Conservation (phyloP, 106 monocot genomes). For the Dendrobium nobile region DNA sequence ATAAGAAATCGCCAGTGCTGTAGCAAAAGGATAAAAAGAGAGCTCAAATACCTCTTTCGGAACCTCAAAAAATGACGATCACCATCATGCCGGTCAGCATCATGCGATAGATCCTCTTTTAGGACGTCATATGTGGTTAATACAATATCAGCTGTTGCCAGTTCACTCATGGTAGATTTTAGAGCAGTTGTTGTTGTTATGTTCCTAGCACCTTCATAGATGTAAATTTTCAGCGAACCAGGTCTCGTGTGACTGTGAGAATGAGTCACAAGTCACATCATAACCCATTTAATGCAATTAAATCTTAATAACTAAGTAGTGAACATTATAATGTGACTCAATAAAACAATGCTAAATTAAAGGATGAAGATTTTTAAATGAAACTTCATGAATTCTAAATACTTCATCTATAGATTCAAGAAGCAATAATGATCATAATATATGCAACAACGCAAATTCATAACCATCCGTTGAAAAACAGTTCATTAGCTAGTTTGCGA, state of each 20-base stretch:
- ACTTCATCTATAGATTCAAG: background rate
- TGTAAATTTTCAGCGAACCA: constrained; percentile 70
- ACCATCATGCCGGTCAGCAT: constrained; percentile 85
- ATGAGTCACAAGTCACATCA: constrained; percentile 9
- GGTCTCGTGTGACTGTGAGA: constrained; percentile 67
- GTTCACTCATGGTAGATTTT: constrained; percentile 33
- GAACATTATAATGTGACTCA: background rate
- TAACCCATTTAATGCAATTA: background rate
- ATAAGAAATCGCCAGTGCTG: background rate
- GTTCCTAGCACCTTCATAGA: constrained; percentile 92
- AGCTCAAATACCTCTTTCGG: constrained; percentile 58
- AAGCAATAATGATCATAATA: background rate
- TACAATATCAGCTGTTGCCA: constrained; percentile 78
- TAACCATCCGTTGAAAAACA: background rate
- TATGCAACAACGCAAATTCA: background rate
- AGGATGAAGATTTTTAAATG: background rate
- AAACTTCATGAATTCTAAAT: background rate
- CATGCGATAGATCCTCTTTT: constrained; percentile 97
- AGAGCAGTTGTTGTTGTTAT: constrained; percentile 21
- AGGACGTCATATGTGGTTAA: constrained; percentile 91
- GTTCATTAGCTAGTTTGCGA: background rate
- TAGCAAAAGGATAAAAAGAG: background rate
- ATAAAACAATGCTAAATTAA: background rate
- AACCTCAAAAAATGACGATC: constrained; percentile 88
- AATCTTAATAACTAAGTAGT: constrained; percentile 1